A percentile compares a stretch with the other conserved stretches of the same genome.
These are phyloP conservation scores for Suhomyces terraborum DNA, from an alignment of 1,139 yeast species.

Conservation along the genomic window DNA sequence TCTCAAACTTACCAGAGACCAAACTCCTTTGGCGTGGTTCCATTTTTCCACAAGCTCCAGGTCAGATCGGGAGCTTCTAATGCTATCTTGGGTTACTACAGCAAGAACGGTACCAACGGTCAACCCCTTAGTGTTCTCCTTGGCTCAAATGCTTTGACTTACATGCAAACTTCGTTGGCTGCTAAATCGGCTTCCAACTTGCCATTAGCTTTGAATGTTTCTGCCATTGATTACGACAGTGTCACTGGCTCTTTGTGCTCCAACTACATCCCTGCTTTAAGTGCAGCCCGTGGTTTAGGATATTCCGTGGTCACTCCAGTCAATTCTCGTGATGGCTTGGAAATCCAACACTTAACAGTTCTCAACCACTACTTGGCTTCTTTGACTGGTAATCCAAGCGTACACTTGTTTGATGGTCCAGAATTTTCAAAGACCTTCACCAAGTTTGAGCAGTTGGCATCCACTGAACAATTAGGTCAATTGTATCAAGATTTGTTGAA, in stretches of 20 bases:
- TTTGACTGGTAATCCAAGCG: constrained; percentile 54
- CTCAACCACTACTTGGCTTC: constrained; percentile 65
- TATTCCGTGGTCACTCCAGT: constrained; percentile 76
- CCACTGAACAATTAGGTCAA: constrained; percentile 46
- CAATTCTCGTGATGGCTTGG: constrained; percentile 47
- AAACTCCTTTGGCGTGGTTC: constrained; percentile 59
- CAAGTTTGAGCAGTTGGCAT: constrained; percentile 48
- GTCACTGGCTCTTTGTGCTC: constrained; percentile 54
- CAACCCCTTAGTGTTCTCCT: constrained; percentile 56
- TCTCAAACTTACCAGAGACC: constrained; percentile 47
- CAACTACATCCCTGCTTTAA: constrained; percentile 67
- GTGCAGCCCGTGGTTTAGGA: constrained; percentile 63
- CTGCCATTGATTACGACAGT: constrained; percentile 69
- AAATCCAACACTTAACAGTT: constrained; percentile 68
- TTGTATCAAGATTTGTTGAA: constrained; percentile 42
- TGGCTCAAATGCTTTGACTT: constrained; percentile 67
- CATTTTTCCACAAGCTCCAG: constrained; percentile 62
- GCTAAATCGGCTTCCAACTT: constrained; percentile 40
- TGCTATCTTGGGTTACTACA: constrained; percentile 72
- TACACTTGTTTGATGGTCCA: constrained; percentile 81
- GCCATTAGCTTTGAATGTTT: constrained; percentile 71
- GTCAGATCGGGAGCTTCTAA: constrained; percentile 85
- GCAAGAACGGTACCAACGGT: constrained; percentile 41
- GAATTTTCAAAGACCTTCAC: constrained; percentile 60
- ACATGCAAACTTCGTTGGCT: constrained; percentile 59